Evolutionary conservation across 2,329 filamentous ascomycete species (phyloP).

Genomic region (Trichoderma sp.): DNA sequence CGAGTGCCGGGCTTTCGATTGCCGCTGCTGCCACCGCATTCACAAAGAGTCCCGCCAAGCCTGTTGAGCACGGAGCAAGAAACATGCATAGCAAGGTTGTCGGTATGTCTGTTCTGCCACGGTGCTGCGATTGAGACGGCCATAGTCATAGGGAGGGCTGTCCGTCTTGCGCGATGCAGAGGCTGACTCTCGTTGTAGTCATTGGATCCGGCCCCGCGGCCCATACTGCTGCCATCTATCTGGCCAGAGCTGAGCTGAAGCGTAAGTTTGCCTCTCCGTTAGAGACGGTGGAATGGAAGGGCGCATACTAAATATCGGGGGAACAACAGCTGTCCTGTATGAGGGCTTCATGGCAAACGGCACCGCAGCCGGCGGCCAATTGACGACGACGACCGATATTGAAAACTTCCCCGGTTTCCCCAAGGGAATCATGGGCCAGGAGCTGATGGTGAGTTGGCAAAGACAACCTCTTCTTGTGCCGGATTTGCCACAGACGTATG

Average conservation of each 20-base stretch:
- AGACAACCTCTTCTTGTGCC: not conserved
- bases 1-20: slow-evolving; percentile 70
- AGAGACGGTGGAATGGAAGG: not conserved
- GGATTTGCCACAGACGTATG: not conserved
- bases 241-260: slow-evolving; percentile 89
- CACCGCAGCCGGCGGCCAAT: slow-evolving; percentile 90
- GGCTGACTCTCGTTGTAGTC: slow-evolving; percentile 42
- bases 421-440: slow-evolving; percentile 77
- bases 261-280: slow-evolving; percentile 45
- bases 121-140: not conserved
- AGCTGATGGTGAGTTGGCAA: slow-evolving; percentile 70
- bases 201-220: slow-evolving; percentile 95
- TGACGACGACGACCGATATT: slow-evolving; percentile 96
- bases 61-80: slow-evolving; percentile 40
- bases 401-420: slow-evolving; percentile 98
- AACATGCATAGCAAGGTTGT: slow-evolving; percentile 94
- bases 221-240: slow-evolving; percentile 95
- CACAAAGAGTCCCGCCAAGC: slow-evolving; percentile 40
- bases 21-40: slow-evolving; percentile 64
- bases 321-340: slow-evolving; percentile 70
- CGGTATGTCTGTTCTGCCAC: slow-evolving; percentile 53
- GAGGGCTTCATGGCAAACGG: slow-evolving; percentile 98
- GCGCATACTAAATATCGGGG: not conserved
- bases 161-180: too few relatives aligned
- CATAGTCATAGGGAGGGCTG: not conserved